These are phyloP conservation scores for Hypoxylon crocopeplum DNA, from an alignment of 495 filamentous ascomycete genomes.

Conservation along the genomic window DNA sequence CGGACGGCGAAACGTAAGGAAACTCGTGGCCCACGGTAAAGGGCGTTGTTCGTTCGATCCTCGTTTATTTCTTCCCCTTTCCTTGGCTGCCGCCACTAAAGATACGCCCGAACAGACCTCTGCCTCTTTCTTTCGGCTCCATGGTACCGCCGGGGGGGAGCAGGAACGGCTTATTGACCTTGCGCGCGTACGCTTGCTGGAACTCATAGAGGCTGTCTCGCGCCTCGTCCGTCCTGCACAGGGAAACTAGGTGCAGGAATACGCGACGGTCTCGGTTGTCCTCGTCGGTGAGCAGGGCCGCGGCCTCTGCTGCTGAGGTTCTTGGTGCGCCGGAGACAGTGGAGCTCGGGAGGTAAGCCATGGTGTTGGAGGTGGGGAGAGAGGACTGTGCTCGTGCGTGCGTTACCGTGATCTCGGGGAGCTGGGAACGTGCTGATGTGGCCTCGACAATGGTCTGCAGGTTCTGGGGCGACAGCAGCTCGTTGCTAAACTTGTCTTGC, in stretches of 20 bases:
- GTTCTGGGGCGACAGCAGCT: slow-evolving; percentile 45
- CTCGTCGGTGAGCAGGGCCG: slow-evolving; percentile 44
- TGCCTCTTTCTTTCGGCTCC: slow-evolving; percentile 19
- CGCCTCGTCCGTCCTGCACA: slow-evolving; percentile 59
- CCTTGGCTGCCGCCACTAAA: slow-evolving; percentile 12
- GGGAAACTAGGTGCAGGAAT: slow-evolving; percentile 53
- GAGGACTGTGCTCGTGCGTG: background rate
- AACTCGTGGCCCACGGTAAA: too few relatives aligned
- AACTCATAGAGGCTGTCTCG: slow-evolving; percentile 54
- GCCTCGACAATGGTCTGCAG: slow-evolving; percentile 38
- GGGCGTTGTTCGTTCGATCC: background rate
- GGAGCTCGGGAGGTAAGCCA: background rate
- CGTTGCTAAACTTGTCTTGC: slow-evolving; percentile 59
- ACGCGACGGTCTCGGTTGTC: slow-evolving; percentile 53
- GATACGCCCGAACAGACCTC: slow-evolving; percentile 25
- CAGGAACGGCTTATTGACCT: slow-evolving; percentile 23
- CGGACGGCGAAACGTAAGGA: too few relatives aligned
- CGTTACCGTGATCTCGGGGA: background rate
- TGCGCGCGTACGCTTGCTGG: slow-evolving; percentile 52
- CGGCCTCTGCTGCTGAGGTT: background rate
- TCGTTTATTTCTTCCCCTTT: background rate
- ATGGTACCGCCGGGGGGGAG: slow-evolving; percentile 46
- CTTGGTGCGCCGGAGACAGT: background rate
- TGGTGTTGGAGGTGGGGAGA: slow-evolving; percentile 7
- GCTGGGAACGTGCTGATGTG: slow-evolving; percentile 26